phyloP scores from a whole-genome alignment of 2,329 filamentous ascomycete genomes.

The Fusarium staphyleae region DNA sequence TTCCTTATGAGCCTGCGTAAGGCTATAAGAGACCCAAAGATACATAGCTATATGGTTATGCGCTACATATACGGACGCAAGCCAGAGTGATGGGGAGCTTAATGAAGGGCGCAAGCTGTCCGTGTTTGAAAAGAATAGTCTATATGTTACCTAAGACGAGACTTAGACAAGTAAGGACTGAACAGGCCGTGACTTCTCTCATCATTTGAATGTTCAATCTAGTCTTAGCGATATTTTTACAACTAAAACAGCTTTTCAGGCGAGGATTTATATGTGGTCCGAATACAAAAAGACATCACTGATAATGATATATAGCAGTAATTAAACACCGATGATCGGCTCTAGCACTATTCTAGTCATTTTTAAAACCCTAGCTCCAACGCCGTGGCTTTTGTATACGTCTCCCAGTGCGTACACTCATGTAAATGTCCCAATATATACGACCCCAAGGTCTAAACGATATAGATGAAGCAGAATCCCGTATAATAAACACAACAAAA shows the following conservation, averaged over 20 bases:
- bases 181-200: no score
- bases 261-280: no score
- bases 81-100: background rate
- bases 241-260: no score
- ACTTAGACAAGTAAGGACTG: no score
- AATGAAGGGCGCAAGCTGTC: no score
- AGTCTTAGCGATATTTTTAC: no score
- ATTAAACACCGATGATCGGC: background rate
- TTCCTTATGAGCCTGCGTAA: conserved; percentile 4
- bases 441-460: no score
- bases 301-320: no score
- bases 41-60: background rate
- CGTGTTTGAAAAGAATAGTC: no score
- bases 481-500: background rate
- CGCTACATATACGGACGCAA: conserved; percentile 4
- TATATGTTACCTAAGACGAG: no score
- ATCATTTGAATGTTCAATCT: no score
- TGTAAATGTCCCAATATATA: background rate
- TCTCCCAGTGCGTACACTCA: background rate
- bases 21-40: background rate
- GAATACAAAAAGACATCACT: no score
- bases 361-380: conserved; percentile 3
- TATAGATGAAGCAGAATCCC: background rate
- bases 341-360: conserved; percentile 20
- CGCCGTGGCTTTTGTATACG: conserved; percentile 13